A percentile compares a stretch with the other conserved stretches of the same genome.
Evolutionary conservation across 2,329 filamentous ascomycete species (phyloP).

Genomic region (Microdochium nivale): DNA sequence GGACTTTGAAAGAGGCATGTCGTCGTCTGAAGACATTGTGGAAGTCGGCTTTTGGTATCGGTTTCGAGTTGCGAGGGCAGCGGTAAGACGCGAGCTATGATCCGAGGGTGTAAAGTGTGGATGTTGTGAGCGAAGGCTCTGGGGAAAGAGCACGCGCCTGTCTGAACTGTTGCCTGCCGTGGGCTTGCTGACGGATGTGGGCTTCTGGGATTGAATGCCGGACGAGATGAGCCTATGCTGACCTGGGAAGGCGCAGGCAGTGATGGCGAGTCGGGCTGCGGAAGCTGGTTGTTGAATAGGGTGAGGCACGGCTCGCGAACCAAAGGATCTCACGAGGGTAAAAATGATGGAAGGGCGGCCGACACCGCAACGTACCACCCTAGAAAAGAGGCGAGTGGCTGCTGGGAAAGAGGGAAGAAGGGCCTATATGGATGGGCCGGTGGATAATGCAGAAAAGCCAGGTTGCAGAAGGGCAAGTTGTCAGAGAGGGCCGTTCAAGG

Average conservation of each 20-base stretch:
- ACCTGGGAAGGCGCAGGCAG: not conserved
- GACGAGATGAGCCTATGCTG: not conserved
- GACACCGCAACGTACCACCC: slow-evolving; percentile 20
- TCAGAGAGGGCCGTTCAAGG: not conserved
- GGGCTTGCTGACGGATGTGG: not conserved
- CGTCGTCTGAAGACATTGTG: slow-evolving; percentile 61
- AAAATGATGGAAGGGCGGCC: slow-evolving; percentile 11
- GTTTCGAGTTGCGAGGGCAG: not conserved
- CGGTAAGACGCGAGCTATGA: slow-evolving; percentile 3
- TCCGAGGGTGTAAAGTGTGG: slow-evolving; percentile 4
- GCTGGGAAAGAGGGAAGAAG: not conserved
- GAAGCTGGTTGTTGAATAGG: not conserved
- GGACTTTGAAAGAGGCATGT: slow-evolving; percentile 64
- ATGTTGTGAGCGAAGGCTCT: slow-evolving; percentile 1
- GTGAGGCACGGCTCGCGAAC: slow-evolving; percentile 1
- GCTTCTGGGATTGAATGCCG: not conserved
- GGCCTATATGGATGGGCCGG: slow-evolving; percentile 1
- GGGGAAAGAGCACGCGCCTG: not conserved
- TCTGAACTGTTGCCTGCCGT: not conserved
- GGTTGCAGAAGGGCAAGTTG: slow-evolving; percentile 16
- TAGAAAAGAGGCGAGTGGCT: not conserved
- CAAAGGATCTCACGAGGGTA: slow-evolving; percentile 3
- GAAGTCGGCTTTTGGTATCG: slow-evolving; percentile 4
- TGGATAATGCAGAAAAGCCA: slow-evolving; percentile 12
- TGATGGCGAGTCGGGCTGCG: not conserved